Percentiles rank a stretch among this genome's conserved stretches.
Evolutionary conservation across 164 flowering plant species (phyloP).

Genomic region (Chimonanthus salicifolius): DNA sequence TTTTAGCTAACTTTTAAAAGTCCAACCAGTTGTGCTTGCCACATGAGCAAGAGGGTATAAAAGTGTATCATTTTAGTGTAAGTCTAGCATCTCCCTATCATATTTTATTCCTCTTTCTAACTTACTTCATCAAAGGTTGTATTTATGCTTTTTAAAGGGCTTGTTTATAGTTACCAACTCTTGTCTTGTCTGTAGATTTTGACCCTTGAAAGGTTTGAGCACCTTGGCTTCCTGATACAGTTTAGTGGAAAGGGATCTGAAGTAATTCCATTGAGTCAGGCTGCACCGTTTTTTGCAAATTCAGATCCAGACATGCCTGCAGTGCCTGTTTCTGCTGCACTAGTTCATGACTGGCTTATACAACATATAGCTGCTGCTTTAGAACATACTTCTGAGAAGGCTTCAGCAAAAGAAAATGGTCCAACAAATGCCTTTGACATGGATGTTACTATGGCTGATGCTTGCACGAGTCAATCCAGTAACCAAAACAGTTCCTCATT

Average conservation of each 20-base stretch:
- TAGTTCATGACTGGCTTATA: conserved; percentile 89
- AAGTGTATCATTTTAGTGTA: neutral
- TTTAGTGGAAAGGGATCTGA: conserved; percentile 71
- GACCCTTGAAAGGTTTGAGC: conserved; percentile 84
- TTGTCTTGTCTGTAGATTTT: conserved; percentile 44
- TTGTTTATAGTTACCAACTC: neutral
- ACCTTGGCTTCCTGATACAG: conserved; percentile 80
- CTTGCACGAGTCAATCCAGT: conserved; percentile 39
- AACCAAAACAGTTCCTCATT: conserved; percentile 17
- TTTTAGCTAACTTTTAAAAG: too few species aligned
- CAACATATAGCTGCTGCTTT: conserved; percentile 61
- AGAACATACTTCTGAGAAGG: conserved; percentile 64
- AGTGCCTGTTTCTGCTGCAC: conserved; percentile 83
- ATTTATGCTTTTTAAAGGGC: neutral
- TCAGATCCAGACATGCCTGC: conserved; percentile 99
- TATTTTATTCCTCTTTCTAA: too few species aligned
- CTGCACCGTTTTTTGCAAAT: conserved; percentile 93
- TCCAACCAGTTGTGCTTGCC: too few species aligned
- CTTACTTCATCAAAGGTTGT: neutral
- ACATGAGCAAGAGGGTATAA: too few species aligned
- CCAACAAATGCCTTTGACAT: conserved; percentile 62
- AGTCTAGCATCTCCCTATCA: neutral
- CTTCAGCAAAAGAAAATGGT: conserved; percentile 70
- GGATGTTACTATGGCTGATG: conserved; percentile 93
- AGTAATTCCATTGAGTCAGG: conserved; percentile 57